Conservation (phyloP, 768 basidiomycete genomes). For the Terana coerulea region DNA sequence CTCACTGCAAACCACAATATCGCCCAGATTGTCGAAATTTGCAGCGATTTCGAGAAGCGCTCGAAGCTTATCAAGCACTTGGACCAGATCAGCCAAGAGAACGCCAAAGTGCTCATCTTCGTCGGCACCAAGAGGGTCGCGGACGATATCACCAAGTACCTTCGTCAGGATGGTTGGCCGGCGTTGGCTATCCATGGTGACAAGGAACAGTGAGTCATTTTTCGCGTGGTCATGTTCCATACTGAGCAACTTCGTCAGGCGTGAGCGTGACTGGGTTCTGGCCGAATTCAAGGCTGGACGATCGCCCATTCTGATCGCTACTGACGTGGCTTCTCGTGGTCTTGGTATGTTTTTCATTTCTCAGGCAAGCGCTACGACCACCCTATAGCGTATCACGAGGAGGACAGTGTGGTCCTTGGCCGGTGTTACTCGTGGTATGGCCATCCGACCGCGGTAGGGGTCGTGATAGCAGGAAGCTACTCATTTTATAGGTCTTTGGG, state of each 20-base stretch:
- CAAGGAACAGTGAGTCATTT: slow-evolving; percentile 88
- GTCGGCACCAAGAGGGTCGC: slow-evolving; percentile 97
- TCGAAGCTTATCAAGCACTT: slow-evolving; percentile 94
- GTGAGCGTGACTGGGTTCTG: slow-evolving; percentile 99
- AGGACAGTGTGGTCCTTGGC: background rate
- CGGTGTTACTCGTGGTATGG: slow-evolving; percentile 2
- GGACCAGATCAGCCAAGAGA: slow-evolving; percentile 93
- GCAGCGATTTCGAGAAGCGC: slow-evolving; percentile 97
- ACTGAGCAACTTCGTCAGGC: slow-evolving; percentile 48
- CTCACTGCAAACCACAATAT: slow-evolving; percentile 98
- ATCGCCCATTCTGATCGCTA: slow-evolving; percentile 96
- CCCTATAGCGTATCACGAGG: slow-evolving; percentile 6
- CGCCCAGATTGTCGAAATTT: slow-evolving; percentile 91
- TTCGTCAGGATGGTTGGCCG: slow-evolving; percentile 99
- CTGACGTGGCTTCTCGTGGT: slow-evolving; percentile 99
- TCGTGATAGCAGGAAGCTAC: slow-evolving; percentile 13
- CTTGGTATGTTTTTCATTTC: slow-evolving; percentile 80
- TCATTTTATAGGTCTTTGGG: slow-evolving; percentile 33
- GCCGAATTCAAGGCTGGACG: slow-evolving; percentile 98
- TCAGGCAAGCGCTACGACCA: slow-evolving; percentile 43
- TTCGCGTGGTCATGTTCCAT: too few species aligned
- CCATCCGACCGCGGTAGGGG: slow-evolving; percentile 12
- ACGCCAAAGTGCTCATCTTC: slow-evolving; percentile 98
- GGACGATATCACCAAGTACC: slow-evolving; percentile 96
- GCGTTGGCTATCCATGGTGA: slow-evolving; percentile 99